These are phyloP conservation scores for Candida maesae DNA, from an alignment of 805 yeast species.

Conservation along the genomic window DNA sequence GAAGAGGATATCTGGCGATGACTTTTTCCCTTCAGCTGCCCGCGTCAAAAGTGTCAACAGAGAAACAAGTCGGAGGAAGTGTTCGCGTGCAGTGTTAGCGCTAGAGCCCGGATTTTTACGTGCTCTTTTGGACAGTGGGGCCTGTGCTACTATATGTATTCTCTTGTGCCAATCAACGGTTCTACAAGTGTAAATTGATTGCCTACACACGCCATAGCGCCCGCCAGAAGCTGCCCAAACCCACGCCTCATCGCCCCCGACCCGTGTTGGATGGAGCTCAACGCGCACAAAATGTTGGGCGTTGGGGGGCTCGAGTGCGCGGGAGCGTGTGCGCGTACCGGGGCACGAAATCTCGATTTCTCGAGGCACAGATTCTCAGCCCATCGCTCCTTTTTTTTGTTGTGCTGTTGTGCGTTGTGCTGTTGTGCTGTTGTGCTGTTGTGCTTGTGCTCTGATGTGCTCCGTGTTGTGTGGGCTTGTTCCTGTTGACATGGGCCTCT, in stretches of 20 bases:
- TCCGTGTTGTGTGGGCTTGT: too few relatives aligned
- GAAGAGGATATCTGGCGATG: constrained; percentile 12
- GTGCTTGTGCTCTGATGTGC: too few relatives aligned
- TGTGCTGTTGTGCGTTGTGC: too few relatives aligned
- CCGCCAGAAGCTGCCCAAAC: too few relatives aligned
- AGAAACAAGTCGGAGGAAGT: neutral
- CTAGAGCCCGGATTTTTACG: neutral
- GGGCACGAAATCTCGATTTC: too few relatives aligned
- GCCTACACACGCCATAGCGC: too few relatives aligned
- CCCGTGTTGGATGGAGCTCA: constrained; percentile 7
- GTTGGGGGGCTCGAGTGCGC: constrained; percentile 17
- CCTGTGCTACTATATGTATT: neutral
- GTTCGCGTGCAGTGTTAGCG: neutral
- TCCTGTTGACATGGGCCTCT: too few relatives aligned
- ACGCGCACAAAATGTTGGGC: constrained; percentile 19
- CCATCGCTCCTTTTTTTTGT: too few relatives aligned
- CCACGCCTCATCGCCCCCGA: neutral
- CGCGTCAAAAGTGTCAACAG: constrained; percentile 15
- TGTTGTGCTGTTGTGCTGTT: too few relatives aligned
- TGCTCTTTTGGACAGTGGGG: neutral
- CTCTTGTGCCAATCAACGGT: too few relatives aligned
- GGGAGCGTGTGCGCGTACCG: constrained; percentile 1
- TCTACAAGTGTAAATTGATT: too few relatives aligned
- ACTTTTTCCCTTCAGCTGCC: constrained; percentile 8
- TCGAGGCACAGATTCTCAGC: too few relatives aligned